Base-by-base conservation (phyloP, 139 green algal species). In the Chlorella sorokiniana region DNA sequence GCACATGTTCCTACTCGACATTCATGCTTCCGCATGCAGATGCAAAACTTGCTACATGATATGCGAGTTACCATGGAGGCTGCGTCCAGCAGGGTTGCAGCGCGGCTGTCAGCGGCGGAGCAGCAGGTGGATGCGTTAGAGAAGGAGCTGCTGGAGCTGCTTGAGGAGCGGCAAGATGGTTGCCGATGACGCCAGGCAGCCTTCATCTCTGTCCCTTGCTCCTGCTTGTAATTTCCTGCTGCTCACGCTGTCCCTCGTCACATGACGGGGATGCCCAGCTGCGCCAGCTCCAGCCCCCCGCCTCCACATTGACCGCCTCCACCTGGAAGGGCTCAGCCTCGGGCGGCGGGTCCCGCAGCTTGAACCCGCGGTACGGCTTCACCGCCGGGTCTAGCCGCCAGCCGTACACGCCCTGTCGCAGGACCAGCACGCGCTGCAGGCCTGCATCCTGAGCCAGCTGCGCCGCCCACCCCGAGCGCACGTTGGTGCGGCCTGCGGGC, bases 331-430 rank as follows among this genome's bases (percentile, higher is more conserved):
- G 31, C 69, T 93, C 85, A 6, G 90, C 86, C 67, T 93, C 87
- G 4, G 89, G 89, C 44, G 89, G 89, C n/a, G 70, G 1, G 35
- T 92, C 89, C 25, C 83, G 73, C 38, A 83, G 61, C 38, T 88
- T 59, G 80, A 93, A 95, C 37, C 78, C 79, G 25, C 37, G 41
- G 72, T 95, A 95, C 3, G 81, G 62, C 81, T 88, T 86, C 7
- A 95, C 91, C 22, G 86, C 64, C 20, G 82, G 77, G 63, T 94
- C 82, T 11, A 93, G 54, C 29, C 79, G 81, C 92, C 92, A 95
- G 8, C 90, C 90, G 59, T 92, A 91, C 11, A 87, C 82, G 37
- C 92, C 92, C 78, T 91, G 72, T 27, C 48, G 42, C 63, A 85
- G 78, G 35, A 95, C 88, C 18, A 89, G 54, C 25, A 76, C 79